Conservation (phyloP, 1,284 basidiomycete genomes). For the Austroboletus niveus region DNA sequence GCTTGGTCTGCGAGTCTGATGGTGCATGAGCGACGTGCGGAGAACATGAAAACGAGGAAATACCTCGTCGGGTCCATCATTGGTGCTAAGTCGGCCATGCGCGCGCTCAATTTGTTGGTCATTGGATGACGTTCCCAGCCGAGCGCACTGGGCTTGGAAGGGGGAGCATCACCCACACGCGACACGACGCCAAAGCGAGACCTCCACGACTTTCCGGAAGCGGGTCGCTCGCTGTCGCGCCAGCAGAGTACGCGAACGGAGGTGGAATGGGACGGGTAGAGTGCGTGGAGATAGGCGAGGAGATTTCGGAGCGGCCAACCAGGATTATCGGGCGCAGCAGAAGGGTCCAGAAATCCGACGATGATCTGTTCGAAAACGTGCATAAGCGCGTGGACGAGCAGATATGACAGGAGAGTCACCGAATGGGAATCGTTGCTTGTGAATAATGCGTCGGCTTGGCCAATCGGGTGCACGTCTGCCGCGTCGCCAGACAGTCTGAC, state of each 20-base stretch:
- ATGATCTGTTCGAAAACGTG: constrained; percentile 43
- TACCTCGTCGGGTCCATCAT: constrained; percentile 92
- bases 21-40: not conserved
- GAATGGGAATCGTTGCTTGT: constrained; percentile 37
- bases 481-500: constrained; percentile 37
- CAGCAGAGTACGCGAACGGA: constrained; percentile 73
- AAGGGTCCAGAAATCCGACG: constrained; percentile 86
- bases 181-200: constrained; percentile 59
- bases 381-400: constrained; percentile 2
- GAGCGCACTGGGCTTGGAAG: constrained; percentile 60
- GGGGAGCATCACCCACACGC: constrained; percentile 19
- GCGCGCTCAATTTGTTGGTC: constrained; percentile 80
- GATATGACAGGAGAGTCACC: constrained; percentile 29
- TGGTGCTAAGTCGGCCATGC: constrained; percentile 89
- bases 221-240: constrained; percentile 57
- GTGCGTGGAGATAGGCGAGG: constrained; percentile 72
- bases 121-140: constrained; percentile 93
- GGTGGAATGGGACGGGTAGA: constrained; percentile 48
- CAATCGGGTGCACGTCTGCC: constrained; percentile 49
- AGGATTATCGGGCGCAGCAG: constrained; percentile 71
- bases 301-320: constrained; percentile 96
- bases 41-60: no score
- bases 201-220: constrained; percentile 46
- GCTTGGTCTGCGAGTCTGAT: constrained; percentile 91
- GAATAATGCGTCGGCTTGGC: constrained; percentile 58